phyloP scores from a whole-genome alignment of 164 flowering plant species.

The Liriodendron chinense region DNA sequence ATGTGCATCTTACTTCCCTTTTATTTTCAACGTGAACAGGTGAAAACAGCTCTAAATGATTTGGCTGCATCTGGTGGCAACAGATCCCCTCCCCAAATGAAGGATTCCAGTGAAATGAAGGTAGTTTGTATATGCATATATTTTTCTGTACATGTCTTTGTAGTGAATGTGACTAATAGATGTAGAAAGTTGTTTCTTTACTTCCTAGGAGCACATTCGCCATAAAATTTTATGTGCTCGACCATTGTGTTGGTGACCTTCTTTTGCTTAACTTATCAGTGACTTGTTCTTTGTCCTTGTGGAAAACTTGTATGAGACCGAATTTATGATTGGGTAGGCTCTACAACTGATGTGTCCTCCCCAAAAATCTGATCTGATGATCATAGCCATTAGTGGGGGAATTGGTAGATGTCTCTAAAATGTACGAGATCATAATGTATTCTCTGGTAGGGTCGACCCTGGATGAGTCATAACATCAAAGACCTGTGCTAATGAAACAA shows the following conservation, averaged over 20 bases:
- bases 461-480: too few species aligned
- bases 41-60: slow-evolving; percentile 11
- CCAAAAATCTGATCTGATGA: background rate
- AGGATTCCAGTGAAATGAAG: slow-evolving; percentile 7
- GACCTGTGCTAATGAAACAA: too few species aligned
- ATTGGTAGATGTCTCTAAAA: too few species aligned
- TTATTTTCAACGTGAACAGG: slow-evolving; percentile 1
- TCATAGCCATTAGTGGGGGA: background rate
- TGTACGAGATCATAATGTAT: too few species aligned
- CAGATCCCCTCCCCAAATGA: slow-evolving; percentile 12
- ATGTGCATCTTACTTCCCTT: background rate
- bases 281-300: background rate
- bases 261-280: background rate
- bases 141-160: background rate
- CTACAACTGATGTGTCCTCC: background rate
- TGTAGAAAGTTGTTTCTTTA: background rate
- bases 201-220: background rate
- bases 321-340: background rate
- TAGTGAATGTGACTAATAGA: background rate
- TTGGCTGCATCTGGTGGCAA: slow-evolving; percentile 10
- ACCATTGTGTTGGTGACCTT: background rate
- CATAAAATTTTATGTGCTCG: background rate
- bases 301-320: background rate
- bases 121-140: background rate
- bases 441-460: too few species aligned